Conservation (phyloP, 2,329 filamentous ascomycete species). For the Sclerotinia trifoliorum region DNA sequence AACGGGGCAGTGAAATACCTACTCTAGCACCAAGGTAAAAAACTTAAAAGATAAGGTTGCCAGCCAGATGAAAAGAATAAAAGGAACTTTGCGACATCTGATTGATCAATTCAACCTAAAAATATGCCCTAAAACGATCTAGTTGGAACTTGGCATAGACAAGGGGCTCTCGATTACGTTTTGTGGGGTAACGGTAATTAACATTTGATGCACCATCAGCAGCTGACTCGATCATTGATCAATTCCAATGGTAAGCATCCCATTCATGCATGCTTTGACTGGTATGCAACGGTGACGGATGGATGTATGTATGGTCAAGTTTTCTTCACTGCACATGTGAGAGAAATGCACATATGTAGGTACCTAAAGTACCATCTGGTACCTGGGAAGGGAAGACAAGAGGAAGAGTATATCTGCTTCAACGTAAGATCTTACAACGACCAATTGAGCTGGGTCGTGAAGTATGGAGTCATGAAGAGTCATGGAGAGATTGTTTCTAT, state of each 20-base stretch:
- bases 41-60: too few relatives aligned
- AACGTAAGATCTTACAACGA: neutral
- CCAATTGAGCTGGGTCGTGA: neutral
- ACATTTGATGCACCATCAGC: neutral
- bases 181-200: neutral
- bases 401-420: neutral
- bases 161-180: neutral
- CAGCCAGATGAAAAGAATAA: neutral
- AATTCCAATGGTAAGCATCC: neutral
- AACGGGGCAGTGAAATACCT: too few relatives aligned
- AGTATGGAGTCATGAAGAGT: neutral
- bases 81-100: neutral
- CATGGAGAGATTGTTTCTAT: neutral
- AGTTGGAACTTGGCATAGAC: too few relatives aligned
- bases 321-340: neutral
- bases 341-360: neutral
- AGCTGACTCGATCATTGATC: slow-evolving; percentile 3
- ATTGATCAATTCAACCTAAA: neutral
- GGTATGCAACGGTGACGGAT: neutral
- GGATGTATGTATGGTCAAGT: neutral
- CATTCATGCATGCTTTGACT: too few relatives aligned
- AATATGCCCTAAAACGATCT: neutral
- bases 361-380: neutral
- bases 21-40: too few relatives aligned
- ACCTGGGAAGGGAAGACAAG: neutral